These are phyloP conservation scores for Starmerella etchellsii DNA, from an alignment of 805 yeast species.

Conservation along the genomic window DNA sequence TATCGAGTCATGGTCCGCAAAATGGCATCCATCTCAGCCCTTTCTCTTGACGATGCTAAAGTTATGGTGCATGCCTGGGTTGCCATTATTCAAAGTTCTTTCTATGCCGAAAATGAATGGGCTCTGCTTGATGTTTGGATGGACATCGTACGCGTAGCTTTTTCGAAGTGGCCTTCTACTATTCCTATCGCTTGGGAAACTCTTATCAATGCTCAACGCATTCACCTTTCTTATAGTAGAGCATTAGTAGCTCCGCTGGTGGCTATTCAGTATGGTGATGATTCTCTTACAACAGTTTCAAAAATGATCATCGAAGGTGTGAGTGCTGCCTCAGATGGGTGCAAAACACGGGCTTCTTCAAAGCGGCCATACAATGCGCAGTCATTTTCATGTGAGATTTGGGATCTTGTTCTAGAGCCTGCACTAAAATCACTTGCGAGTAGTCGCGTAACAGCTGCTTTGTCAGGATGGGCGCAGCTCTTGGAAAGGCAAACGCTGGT, in stretches of 20 bases:
- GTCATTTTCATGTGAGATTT: neutral
- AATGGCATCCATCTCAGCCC: neutral
- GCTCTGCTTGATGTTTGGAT: slow-evolving; percentile 11
- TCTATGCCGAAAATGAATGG: slow-evolving; percentile 1
- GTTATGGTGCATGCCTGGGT: slow-evolving; percentile 2
- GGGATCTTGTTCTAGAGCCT: neutral
- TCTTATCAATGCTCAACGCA: slow-evolving; percentile 4
- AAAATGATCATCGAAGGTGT: neutral
- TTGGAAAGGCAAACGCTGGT: neutral
- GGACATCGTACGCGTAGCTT: slow-evolving; percentile 10
- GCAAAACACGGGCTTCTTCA: neutral
- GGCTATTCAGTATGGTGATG: slow-evolving; percentile 1
- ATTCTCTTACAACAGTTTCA: neutral
- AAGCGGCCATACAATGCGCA: neutral
- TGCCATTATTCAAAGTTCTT: neutral
- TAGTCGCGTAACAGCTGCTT: neutral
- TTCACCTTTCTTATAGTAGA: slow-evolving; percentile 1
- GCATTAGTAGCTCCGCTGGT: slow-evolving; percentile 10
- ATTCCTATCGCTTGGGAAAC: slow-evolving; percentile 12
- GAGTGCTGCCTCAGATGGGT: neutral
- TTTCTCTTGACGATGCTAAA: slow-evolving; percentile 1
- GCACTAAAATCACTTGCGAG: neutral
- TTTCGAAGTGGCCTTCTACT: slow-evolving; percentile 6
- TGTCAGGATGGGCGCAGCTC: neutral
- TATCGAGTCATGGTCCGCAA: neutral